Evolutionary conservation across 169 alveolate species (phyloP), one percentile per base, ranked within the genome.

Genomic region (Eimeria acervulina): DNA sequence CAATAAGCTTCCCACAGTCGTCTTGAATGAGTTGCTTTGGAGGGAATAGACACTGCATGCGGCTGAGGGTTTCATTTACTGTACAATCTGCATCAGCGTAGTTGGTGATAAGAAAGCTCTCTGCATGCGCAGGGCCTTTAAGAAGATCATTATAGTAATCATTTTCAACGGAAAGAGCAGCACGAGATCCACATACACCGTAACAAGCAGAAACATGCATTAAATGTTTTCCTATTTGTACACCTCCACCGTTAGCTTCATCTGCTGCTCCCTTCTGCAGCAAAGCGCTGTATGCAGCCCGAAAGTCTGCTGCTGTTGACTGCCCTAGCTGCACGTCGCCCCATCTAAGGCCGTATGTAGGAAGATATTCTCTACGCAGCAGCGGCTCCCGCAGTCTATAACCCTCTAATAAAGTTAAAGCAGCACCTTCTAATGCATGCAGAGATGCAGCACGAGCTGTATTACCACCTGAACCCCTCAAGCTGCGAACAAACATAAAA

Each of bases 1-100:
- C 98, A 76, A 96, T 97, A 63, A 98, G 96, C 97, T 99, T 99
- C 7, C 99, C 99, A 94, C 99, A 99, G 96, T 99, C 99, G 94
- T 99, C 97, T 70, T 98, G 97, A 51, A 98, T 97, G 36, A 97
- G 95, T 63, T 98, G 96, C 76, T 97, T 96, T 19, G 98, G 97
- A 2, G 99, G 99, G 90, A 98, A 97, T 13, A 98, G 95, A 72
- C 97, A 94, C 83, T 47, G 23, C 87, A 76, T 76, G 1, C 87
- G 87, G 6, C 61, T 52, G 17, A 76, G 61, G 17, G 87, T 76
- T 33, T 76, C 87, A 13, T 61, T 10, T 0, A 76, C 87, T 7
- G 13, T 42, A 42, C 59, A 36, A 33, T 76, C 33, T 7, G 52
- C 6, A 15, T 76, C 87, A 8, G 19, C n/a, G 19, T 40, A 31